Base-by-base conservation (phyloP, 441 rosid species). In the Theobroma grandiflorum region DNA sequence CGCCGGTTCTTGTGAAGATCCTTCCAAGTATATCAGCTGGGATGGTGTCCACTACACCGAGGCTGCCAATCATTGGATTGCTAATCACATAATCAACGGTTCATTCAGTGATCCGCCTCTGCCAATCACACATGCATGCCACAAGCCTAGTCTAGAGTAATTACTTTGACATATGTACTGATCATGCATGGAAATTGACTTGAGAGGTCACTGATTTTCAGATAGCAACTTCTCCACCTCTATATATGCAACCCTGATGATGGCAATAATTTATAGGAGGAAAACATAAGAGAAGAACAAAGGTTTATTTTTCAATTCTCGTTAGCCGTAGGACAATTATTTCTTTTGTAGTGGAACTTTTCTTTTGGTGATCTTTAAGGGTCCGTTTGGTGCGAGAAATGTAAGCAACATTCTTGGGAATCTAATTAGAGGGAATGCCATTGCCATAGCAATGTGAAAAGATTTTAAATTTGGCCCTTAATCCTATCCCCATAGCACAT, bases 21-120 rank as follows among this genome's bases (percentile, higher is more conserved):
- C 96, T 3, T 81, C 87, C 15, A 42, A 69, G n/a, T 87, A 77
- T 63, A 78, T 86, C 53, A 90, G 87, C 75, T 91, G 92, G 93
- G 96, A 92, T 6, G 94, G 96, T 18, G 89, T 89, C 6, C 96
- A 92, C 72, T 86, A 86, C 80, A 63, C 92, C 3, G 84, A 92
- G 81, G 88, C 87, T 72, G 93, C 93, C 11, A 91, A 82, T 81
- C 85, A 50, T 16, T 89, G 96, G 96, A 83, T 89, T 63, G 84
- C 92, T 35, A 65, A 80, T 68, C 93, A 80, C 43, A 86, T 88
- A 10, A 85, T 80, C 61, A 84, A 87, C 33, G 94, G 94, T 50
- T 84, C 88, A 0, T 69, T 88, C 31, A 77, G 86, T 0, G 90
- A 92, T 18, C 94, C 93, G 1, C 89, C 88, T 1, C 55, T 81